Evolutionary conservation across 768 basidiomycete genomes (phyloP).

Genomic region (Agrocybe pediades): DNA sequence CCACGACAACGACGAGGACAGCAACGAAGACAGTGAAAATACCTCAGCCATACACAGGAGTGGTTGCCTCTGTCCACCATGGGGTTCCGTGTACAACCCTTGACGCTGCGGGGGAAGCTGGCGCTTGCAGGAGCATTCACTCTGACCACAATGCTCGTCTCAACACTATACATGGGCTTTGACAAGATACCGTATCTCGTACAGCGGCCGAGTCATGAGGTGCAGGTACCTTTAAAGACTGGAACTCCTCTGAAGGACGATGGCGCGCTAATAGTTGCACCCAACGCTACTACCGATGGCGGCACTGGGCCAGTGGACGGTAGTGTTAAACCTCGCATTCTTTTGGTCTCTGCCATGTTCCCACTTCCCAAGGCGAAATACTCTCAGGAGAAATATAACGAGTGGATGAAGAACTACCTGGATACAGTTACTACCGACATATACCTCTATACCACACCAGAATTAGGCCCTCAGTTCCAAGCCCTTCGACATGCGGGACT

Average conservation of each 20-base stretch:
- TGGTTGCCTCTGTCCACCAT: conserved; percentile 1
- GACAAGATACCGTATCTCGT: conserved; percentile 8
- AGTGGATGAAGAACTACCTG: conserved; percentile 17
- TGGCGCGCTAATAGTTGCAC: not conserved
- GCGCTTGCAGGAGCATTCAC: conserved; percentile 18
- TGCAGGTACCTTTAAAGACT: not conserved
- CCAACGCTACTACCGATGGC: not conserved
- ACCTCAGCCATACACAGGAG: not conserved
- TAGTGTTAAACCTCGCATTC: conserved; percentile 24
- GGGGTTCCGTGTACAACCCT: conserved; percentile 11
- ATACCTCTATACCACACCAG: conserved; percentile 53
- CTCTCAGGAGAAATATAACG: not conserved
- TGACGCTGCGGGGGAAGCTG: conserved; percentile 15
- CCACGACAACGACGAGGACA: not conserved
- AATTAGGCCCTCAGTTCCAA: conserved; percentile 32
- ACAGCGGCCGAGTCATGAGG: not conserved
- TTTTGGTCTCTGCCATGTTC: conserved; percentile 58
- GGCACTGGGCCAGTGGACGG: not conserved
- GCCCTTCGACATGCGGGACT: conserved; percentile 28
- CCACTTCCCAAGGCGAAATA: conserved; percentile 29
- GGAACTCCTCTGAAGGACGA: not conserved
- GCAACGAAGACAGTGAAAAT: too few species aligned
- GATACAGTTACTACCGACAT: conserved; percentile 45
- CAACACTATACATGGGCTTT: conserved; percentile 15
- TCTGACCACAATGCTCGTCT: conserved; percentile 12